A percentile compares a stretch with the other conserved stretches of the same genome.
These are phyloP conservation scores for Lachancea kluyveri DNA, from an alignment of 805 yeast genomes.

Conservation along the genomic window DNA sequence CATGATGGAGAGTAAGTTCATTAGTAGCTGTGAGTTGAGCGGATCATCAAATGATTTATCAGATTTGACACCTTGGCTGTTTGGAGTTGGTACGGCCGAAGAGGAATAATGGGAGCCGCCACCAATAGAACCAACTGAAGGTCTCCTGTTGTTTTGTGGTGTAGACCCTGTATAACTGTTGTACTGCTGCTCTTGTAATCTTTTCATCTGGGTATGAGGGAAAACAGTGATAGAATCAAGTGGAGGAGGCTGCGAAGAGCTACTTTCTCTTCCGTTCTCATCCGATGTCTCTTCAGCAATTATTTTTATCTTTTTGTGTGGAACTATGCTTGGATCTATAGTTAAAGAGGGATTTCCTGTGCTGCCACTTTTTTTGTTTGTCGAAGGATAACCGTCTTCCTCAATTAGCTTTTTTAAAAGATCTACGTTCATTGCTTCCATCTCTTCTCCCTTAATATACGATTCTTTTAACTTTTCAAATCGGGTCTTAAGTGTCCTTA, in stretches of 20 bases:
- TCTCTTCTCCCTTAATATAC: constrained; percentile 8
- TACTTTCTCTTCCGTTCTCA: neutral
- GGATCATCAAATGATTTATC: neutral
- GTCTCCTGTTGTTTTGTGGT: neutral
- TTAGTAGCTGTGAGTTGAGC: neutral
- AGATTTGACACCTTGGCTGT: too few species aligned
- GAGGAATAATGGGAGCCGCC: constrained; percentile 1
- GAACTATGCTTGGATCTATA: too few species aligned
- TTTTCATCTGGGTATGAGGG: constrained; percentile 11
- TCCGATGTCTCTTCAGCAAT: constrained; percentile 5
- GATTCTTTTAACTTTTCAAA: constrained; percentile 21
- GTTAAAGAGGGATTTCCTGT: too few species aligned
- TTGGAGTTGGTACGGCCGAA: neutral
- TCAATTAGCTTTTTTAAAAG: constrained; percentile 10
- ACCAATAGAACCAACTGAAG: neutral
- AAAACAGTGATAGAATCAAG: constrained; percentile 10
- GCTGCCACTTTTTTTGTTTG: too few species aligned
- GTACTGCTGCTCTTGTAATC: constrained; percentile 4
- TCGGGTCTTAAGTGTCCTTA: constrained; percentile 25
- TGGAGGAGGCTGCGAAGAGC: constrained; percentile 5
- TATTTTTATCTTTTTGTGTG: too few species aligned
- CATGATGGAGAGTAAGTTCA: neutral
- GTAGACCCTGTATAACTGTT: neutral
- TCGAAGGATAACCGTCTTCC: constrained; percentile 8
- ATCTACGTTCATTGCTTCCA: constrained; percentile 11